Conservation (phyloP, 2,329 filamentous ascomycete species). For the Colletotrichum sojae region DNA sequence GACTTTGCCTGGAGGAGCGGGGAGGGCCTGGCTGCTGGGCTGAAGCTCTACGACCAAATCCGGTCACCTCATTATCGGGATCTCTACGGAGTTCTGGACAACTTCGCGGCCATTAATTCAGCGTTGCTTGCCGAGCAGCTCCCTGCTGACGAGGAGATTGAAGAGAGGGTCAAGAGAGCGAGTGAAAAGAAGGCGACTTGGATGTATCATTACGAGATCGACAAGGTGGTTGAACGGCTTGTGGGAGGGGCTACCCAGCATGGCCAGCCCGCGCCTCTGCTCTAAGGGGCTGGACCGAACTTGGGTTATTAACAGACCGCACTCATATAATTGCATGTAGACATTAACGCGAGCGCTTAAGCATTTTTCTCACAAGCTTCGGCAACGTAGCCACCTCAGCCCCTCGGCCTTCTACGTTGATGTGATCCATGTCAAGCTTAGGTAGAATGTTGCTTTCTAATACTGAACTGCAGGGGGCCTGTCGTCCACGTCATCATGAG, state of each 20-base stretch:
- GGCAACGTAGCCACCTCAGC: too few relatives aligned
- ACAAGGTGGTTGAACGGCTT: slow-evolving; percentile 26
- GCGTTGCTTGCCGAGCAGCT: slow-evolving; percentile 41
- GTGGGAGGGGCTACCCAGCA: neutral
- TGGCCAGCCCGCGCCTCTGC: slow-evolving; percentile 9
- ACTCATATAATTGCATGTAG: neutral
- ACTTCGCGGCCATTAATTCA: slow-evolving; percentile 41
- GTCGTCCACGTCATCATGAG: too few relatives aligned
- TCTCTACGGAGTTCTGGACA: slow-evolving; percentile 46
- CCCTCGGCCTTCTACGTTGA: too few relatives aligned
- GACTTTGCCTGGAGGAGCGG: slow-evolving; percentile 44
- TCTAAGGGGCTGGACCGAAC: neutral
- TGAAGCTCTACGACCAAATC: slow-evolving; percentile 47
- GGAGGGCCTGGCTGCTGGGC: slow-evolving; percentile 41
- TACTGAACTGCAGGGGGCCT: too few relatives aligned
- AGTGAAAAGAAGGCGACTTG: slow-evolving; percentile 44
- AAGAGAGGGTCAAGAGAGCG: slow-evolving; percentile 42
- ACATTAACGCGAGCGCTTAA: too few relatives aligned
- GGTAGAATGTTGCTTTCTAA: too few relatives aligned
- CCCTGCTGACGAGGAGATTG: slow-evolving; percentile 45
- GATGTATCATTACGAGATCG: slow-evolving; percentile 48
- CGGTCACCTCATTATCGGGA: slow-evolving; percentile 48
- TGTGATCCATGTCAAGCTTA: too few relatives aligned
- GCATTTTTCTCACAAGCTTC: too few relatives aligned
- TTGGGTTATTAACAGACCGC: neutral